Conservation (phyloP, 2,329 filamentous ascomycete genomes). For the Epichloe amarillans region DNA sequence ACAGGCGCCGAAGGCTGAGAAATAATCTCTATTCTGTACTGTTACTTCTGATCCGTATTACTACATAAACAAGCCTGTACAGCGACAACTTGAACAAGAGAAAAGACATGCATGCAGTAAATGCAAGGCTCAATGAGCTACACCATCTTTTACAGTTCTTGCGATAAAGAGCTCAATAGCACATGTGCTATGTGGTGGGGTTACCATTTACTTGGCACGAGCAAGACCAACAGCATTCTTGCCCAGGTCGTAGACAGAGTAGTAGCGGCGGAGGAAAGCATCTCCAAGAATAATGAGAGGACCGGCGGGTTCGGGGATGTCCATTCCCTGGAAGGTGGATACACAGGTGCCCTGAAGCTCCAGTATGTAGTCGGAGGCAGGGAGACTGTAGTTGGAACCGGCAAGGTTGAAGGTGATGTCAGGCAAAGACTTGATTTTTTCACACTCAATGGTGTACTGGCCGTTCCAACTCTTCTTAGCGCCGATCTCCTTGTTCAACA, state of each 20-base stretch:
- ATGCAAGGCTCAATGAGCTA: not conserved
- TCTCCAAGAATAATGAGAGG: slow-evolving; percentile 92
- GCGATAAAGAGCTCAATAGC: not conserved
- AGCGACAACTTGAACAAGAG: not conserved
- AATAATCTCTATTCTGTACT: slow-evolving; percentile 12
- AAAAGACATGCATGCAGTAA: not conserved
- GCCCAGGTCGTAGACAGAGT: slow-evolving; percentile 93
- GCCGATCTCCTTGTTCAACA: slow-evolving; percentile 94
- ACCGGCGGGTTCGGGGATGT: slow-evolving; percentile 73
- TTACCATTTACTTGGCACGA: slow-evolving; percentile 51
- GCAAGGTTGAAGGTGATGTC: slow-evolving; percentile 84
- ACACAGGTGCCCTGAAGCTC: slow-evolving; percentile 94
- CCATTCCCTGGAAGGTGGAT: slow-evolving; percentile 96
- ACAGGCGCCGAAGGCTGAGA: slow-evolving; percentile 7
- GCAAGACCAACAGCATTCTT: slow-evolving; percentile 82
- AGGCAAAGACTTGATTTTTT: slow-evolving; percentile 68
- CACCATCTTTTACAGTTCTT: no score
- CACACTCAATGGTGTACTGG: slow-evolving; percentile 89
- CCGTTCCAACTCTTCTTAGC: slow-evolving; percentile 97
- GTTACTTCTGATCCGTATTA: not conserved
- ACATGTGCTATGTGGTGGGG: not conserved
- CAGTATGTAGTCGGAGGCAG: slow-evolving; percentile 83
- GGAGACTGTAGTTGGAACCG: slow-evolving; percentile 87
- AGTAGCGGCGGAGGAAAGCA: slow-evolving; percentile 72
- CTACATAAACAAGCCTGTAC: not conserved